Percentiles rank a stretch among this genome's conserved stretches.
Conservation (phyloP, 2,329 filamentous ascomycete species). For the Pseudodiploospora longispora region DNA sequence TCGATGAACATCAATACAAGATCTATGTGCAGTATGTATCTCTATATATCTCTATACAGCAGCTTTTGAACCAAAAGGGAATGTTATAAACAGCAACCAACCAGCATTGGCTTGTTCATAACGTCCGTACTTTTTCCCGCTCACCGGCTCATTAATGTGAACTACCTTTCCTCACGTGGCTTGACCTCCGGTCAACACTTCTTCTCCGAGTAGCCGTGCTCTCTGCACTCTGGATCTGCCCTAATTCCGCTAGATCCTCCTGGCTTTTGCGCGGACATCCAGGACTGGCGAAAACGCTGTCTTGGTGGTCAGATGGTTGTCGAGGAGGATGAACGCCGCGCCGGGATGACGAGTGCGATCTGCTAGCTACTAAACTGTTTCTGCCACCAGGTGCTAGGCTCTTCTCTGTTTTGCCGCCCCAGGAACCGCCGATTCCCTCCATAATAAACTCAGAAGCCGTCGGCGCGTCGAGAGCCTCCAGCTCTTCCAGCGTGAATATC, state of each 20-base stretch:
- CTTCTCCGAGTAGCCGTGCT: conserved; percentile 22
- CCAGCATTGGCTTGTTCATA: too few species aligned
- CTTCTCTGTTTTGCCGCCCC: conserved; percentile 31
- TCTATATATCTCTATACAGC: too few species aligned
- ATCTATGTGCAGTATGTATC: too few species aligned
- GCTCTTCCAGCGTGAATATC: conserved; percentile 52
- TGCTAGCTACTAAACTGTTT: conserved; percentile 9
- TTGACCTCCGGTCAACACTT: conserved; percentile 16
- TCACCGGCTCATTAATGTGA: too few species aligned
- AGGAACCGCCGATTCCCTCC: conserved; percentile 62
- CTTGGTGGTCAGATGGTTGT: conserved; percentile 7
- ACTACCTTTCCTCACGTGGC: conserved; percentile 1
- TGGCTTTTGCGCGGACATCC: conserved; percentile 22
- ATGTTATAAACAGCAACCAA: too few species aligned
- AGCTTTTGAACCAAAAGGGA: too few species aligned
- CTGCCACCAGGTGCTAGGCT: conserved; percentile 9
- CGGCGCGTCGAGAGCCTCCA: conserved; percentile 59
- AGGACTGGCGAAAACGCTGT: conserved; percentile 19
- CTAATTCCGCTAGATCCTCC: conserved; percentile 28
- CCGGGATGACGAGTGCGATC: conserved; percentile 5
- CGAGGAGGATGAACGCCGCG: background rate
- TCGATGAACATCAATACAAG: too few species aligned
- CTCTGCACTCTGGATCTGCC: conserved; percentile 19
- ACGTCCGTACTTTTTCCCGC: too few species aligned
- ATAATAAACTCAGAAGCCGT: conserved; percentile 69